Base-by-base conservation (phyloP, 2,329 filamentous ascomycete genomes). In the Sporothrix pallida region DNA sequence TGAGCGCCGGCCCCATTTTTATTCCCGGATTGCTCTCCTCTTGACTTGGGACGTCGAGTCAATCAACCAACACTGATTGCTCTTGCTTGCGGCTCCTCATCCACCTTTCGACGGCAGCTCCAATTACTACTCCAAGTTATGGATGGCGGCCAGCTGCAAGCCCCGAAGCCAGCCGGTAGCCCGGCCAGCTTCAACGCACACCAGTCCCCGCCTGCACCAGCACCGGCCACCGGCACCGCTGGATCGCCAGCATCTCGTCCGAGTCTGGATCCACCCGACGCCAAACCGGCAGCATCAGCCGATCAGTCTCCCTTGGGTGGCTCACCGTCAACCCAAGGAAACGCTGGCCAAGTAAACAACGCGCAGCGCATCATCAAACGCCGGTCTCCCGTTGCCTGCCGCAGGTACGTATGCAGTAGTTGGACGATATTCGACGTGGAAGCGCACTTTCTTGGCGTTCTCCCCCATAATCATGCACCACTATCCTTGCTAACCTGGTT, bases 321-420 rank as follows among this genome's bases (percentile, higher is more conserved):
- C 15, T 44, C 56, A 3, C 20, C 70, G 3, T 52, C 42, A 46
- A 63, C 52, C 20, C 52, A n/a, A 4, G 63, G 48, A 8, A 69
- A 37, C 31, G 31, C 31, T 37, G 31, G 31, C 20, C 52, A n/a
- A 4, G 63, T 42, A 8, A 69, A 50, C 46, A 67, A 58, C 31
- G 68, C 72, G 20, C 62, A 71, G 48, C 72, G 71, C 44, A 23
- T 76, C 44, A 68, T 77, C 72, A 78, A 78, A 67, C 77, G 77
- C 20, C 76, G 77, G 1, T 75, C 77, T 1, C 73, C 77, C 2
- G 75, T 78, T 23, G 77, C 77, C n/a, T 78, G 77, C 48, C 74
- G 76, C 48, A 75, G 75, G 74, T 76, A 31, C 8, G 70, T 52
- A 23, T 9, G 15, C 7, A 23, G 72, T 60, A 50, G 46, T n/a